These are phyloP conservation scores for Starmerella stellata DNA, from an alignment of 805 yeast species.

Conservation along the genomic window DNA sequence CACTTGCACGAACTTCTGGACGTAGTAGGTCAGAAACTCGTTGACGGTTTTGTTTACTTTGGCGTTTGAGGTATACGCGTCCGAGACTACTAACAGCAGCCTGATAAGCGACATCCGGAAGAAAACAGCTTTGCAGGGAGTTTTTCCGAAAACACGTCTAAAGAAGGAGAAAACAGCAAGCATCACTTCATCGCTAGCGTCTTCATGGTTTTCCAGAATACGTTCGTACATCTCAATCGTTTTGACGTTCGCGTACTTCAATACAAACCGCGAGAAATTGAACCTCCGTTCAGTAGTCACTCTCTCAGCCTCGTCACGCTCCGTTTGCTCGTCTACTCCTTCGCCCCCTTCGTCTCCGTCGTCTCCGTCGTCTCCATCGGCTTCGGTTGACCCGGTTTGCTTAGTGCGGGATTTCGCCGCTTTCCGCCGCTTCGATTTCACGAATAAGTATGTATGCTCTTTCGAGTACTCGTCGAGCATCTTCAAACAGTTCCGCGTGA, in stretches of 20 bases:
- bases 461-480: constrained; percentile 49
- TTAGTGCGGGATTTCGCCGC: constrained; percentile 21
- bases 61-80: constrained; percentile 29
- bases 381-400: constrained; percentile 5
- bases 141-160: constrained; percentile 48
- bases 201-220: constrained; percentile 42
- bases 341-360: constrained; percentile 11
- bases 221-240: constrained; percentile 50
- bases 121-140: constrained; percentile 39
- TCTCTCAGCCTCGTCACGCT: constrained; percentile 18
- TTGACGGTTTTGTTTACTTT: constrained; percentile 41
- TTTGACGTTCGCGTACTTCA: constrained; percentile 35
- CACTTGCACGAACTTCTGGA: constrained; percentile 37
- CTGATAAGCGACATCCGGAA: constrained; percentile 60
- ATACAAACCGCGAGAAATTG: constrained; percentile 29
- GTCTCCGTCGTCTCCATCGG: too few relatives aligned
- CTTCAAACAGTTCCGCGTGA: constrained; percentile 46
- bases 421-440: constrained; percentile 29
- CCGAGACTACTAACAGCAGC: constrained; percentile 26
- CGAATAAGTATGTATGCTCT: constrained; percentile 34
- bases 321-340: constrained; percentile 15
- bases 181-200: constrained; percentile 41
- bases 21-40: constrained; percentile 45
- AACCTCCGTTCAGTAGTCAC: constrained; percentile 31
- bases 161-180: constrained; percentile 50